These are phyloP conservation scores for Didymella pomorum DNA, from an alignment of 2,329 filamentous ascomycete species.

Conservation along the genomic window DNA sequence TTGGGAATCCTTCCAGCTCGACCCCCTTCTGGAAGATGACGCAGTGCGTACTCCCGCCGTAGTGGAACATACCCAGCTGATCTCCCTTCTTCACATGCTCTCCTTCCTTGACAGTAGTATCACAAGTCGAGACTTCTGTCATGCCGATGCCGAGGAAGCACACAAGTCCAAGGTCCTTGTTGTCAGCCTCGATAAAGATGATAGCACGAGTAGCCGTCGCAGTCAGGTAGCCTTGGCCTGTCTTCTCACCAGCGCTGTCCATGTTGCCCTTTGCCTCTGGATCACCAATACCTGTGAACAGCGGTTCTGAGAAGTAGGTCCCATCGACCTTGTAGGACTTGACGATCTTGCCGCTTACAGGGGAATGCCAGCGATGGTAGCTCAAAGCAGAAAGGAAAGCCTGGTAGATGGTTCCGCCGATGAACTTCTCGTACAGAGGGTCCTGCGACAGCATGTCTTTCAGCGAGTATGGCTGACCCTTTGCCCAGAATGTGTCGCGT, in stretches of 20 bases:
- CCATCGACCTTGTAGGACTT: constrained; percentile 68
- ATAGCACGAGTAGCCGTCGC: constrained; percentile 73
- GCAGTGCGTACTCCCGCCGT: constrained; percentile 76
- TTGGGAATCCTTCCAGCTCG: constrained; percentile 45
- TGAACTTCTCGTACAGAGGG: constrained; percentile 62
- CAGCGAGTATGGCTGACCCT: constrained; percentile 72
- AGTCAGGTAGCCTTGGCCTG: constrained; percentile 71
- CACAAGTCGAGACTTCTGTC: constrained; percentile 78
- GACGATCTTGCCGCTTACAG: constrained; percentile 68
- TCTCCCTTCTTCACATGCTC: constrained; percentile 74
- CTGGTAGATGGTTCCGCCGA: constrained; percentile 72
- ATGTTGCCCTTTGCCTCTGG: constrained; percentile 51
- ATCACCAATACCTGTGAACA: constrained; percentile 58
- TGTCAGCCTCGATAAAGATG: constrained; percentile 75
- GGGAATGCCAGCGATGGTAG: constrained; percentile 77
- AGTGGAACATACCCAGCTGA: constrained; percentile 80
- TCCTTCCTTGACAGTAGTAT: constrained; percentile 72
- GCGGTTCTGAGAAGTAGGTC: constrained; percentile 72
- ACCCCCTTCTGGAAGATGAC: constrained; percentile 70
- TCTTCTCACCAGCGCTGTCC: constrained; percentile 52
- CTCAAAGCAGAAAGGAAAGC: constrained; percentile 72
- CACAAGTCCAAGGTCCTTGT: constrained; percentile 71
- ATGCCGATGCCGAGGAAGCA: constrained; percentile 76
- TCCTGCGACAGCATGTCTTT: constrained; percentile 70
- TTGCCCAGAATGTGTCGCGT: constrained; percentile 72